These are phyloP conservation scores for Hemisphaericaspora subhashii DNA, from an alignment of 1,139 yeast species.

Conservation along the genomic window DNA sequence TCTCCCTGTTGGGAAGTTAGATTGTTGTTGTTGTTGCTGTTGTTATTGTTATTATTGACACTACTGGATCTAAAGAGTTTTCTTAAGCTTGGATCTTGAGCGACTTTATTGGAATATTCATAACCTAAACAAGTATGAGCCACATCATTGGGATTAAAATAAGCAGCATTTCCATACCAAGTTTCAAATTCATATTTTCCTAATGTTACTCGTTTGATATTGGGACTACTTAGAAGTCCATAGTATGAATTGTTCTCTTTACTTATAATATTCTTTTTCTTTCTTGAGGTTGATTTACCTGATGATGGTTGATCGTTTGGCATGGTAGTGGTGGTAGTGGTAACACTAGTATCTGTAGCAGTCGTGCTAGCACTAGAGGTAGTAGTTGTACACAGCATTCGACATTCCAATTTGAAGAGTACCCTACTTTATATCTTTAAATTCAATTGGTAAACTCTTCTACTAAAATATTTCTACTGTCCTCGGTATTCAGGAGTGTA, in stretches of 20 bases:
- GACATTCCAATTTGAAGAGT: conserved; percentile 3
- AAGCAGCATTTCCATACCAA: conserved; percentile 86
- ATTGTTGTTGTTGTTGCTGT: too few relatives aligned
- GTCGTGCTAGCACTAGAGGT: background rate
- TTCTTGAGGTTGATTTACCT: background rate
- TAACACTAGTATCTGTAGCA: background rate
- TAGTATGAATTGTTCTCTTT: conserved; percentile 38
- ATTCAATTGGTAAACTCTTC: too few relatives aligned
- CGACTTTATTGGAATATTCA: conserved; percentile 16
- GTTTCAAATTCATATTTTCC: conserved; percentile 69
- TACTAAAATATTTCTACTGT: too few relatives aligned
- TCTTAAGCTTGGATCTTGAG: conserved; percentile 22
- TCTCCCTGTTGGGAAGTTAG: too few relatives aligned
- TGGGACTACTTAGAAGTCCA: conserved; percentile 60
- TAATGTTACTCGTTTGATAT: conserved; percentile 62
- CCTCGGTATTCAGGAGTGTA: too few relatives aligned
- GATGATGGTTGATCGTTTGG: background rate
- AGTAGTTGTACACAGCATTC: conserved; percentile 8
- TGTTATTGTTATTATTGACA: too few relatives aligned
- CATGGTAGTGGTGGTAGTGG: background rate
- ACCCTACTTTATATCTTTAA: background rate
- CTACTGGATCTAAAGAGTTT: conserved; percentile 12
- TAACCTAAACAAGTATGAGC: conserved; percentile 33
- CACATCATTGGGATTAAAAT: conserved; percentile 44
- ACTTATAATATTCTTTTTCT: conserved; percentile 2